Conservation (phyloP, 805 yeast genomes). For the Metschnikowia lochheadii region DNA sequence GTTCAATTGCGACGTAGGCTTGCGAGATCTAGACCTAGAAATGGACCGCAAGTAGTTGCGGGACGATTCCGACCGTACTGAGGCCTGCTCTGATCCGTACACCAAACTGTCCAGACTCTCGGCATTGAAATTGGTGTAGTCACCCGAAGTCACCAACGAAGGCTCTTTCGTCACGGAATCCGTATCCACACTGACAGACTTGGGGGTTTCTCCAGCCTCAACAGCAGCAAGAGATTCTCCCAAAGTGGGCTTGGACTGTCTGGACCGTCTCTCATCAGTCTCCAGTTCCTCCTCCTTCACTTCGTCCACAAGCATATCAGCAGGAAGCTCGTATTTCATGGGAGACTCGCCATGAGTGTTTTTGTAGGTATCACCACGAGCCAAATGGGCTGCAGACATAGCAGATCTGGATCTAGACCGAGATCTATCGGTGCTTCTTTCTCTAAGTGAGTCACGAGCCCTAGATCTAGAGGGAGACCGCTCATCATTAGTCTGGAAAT, state of each 20-base stretch:
- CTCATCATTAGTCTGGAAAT: constrained; percentile 14
- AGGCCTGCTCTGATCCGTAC: constrained; percentile 21
- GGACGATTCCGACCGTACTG: constrained; percentile 40
- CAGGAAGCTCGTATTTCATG: constrained; percentile 40
- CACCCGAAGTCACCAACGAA: constrained; percentile 43
- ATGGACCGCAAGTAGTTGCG: constrained; percentile 59
- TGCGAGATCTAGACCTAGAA: constrained; percentile 60
- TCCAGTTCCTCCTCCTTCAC: constrained; percentile 27
- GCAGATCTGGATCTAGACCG: constrained; percentile 23
- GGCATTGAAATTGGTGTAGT: constrained; percentile 43
- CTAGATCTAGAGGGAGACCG: constrained; percentile 28
- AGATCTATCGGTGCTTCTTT: constrained; percentile 16
- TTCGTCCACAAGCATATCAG: constrained; percentile 26
- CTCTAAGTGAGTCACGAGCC: constrained; percentile 17
- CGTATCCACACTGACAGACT: not conserved
- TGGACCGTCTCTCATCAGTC: constrained; percentile 36
- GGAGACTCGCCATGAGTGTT: constrained; percentile 48
- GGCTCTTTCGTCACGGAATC: constrained; percentile 27
- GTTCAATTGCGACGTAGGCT: constrained; percentile 9
- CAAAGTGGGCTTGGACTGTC: constrained; percentile 41
- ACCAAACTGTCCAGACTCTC: constrained; percentile 24
- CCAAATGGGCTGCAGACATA: constrained; percentile 52
- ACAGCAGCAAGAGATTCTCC: constrained; percentile 44
- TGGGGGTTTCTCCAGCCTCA: constrained; percentile 18
- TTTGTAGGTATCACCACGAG: constrained; percentile 75